Evolutionary conservation across 2,329 filamentous ascomycete genomes (phyloP).

Genomic region (Epichloe uncinata): DNA sequence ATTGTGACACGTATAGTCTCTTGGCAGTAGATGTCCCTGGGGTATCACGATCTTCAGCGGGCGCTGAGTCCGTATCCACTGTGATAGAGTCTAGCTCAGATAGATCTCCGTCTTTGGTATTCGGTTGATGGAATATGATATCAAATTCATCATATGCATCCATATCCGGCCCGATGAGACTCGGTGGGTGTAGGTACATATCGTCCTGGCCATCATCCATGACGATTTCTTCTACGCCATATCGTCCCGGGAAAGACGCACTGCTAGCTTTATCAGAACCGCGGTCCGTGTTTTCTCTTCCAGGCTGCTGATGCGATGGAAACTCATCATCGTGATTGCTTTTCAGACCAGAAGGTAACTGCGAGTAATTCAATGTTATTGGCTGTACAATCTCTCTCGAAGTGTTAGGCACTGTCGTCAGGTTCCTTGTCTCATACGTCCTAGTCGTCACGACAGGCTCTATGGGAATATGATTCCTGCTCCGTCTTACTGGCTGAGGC

Average conservation of each 20-base stretch:
- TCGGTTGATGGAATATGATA: conserved; percentile 11
- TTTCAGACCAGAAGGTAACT: neutral
- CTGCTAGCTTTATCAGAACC: neutral
- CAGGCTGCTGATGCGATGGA: neutral
- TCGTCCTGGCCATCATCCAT: neutral
- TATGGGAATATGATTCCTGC: neutral
- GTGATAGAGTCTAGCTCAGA: conserved; percentile 18
- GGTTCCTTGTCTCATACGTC: too few relatives aligned
- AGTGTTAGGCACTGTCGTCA: too few relatives aligned
- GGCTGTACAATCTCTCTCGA: neutral
- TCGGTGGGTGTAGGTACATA: conserved; percentile 3
- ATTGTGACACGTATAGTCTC: conserved; percentile 21
- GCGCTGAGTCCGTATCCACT: conserved; percentile 11
- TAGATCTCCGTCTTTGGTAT: conserved; percentile 15
- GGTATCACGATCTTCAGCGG: conserved; percentile 7
- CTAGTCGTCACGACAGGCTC: neutral
- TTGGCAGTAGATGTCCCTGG: conserved; percentile 9
- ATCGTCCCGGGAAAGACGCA: neutral
- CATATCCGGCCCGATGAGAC: conserved; percentile 12
- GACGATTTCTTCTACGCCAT: neutral
- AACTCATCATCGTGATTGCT: neutral
- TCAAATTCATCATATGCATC: conserved; percentile 18
- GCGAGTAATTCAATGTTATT: neutral
- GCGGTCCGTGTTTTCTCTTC: neutral
- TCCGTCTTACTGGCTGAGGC: neutral